These are phyloP conservation scores for Mesotaenium endlicherianum DNA, from an alignment of 139 green algal species.

Conservation along the genomic window DNA sequence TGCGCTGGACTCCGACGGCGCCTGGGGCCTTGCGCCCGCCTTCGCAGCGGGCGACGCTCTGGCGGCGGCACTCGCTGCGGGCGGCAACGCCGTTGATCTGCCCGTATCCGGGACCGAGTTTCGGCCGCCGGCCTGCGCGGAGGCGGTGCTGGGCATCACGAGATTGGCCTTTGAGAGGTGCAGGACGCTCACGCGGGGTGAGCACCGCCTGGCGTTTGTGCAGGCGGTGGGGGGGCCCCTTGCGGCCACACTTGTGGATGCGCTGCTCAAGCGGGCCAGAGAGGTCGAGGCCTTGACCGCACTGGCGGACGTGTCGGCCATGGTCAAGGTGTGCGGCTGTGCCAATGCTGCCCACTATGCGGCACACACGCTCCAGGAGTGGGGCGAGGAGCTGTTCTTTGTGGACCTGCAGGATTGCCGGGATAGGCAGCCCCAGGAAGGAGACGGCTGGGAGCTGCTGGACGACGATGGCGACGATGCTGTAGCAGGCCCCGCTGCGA, in stretches of 20 bases:
- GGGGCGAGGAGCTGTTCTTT: constrained; percentile 19
- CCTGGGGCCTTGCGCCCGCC: not conserved
- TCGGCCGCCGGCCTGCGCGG: not conserved
- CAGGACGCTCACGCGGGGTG: not conserved
- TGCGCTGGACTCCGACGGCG: not conserved
- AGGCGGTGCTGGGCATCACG: not conserved
- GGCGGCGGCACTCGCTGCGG: not conserved
- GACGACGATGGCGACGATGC: not conserved
- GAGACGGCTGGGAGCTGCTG: not conserved
- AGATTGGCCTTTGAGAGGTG: constrained; percentile 1
- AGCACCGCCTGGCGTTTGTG: constrained; percentile 9
- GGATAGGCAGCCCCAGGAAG: not conserved
- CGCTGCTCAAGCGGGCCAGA: not conserved
- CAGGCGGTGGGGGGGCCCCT: not conserved
- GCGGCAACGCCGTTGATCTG: not conserved
- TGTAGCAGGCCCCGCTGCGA: not conserved
- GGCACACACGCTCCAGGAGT: not conserved
- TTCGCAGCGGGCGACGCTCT: not conserved
- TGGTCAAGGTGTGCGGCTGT: not conserved
- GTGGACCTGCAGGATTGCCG: not conserved
- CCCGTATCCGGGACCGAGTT: not conserved
- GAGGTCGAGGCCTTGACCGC: constrained; percentile 15
- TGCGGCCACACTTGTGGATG: not conserved
- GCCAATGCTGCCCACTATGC: constrained; percentile 7
- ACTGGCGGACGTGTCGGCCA: not conserved